A percentile compares a stretch with the other conserved stretches of the same genome.
Conservation (phyloP, 192 early-diverging fungal species). For the Lunasporangiospora selenospora region DNA sequence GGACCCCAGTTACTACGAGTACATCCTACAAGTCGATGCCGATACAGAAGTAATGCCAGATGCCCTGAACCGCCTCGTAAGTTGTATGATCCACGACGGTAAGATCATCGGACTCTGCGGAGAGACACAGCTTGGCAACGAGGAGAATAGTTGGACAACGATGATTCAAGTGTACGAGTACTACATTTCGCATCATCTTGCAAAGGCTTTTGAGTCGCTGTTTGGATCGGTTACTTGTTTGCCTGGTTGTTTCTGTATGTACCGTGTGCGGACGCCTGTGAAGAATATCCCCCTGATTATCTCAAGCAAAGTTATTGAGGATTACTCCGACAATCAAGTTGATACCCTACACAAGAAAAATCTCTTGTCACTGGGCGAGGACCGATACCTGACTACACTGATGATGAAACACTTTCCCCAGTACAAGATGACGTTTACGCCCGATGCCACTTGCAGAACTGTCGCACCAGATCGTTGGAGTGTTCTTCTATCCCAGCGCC, state of each 20-base stretch:
- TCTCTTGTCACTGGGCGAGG: slow-evolving; percentile 93
- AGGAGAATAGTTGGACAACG: slow-evolving; percentile 90
- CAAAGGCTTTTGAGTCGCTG: slow-evolving; percentile 87
- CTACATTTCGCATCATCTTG: slow-evolving; percentile 90
- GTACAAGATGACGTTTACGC: slow-evolving; percentile 92
- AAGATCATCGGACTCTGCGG: slow-evolving; percentile 91
- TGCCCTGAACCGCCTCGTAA: slow-evolving; percentile 88
- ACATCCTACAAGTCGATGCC: slow-evolving; percentile 81
- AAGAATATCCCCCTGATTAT: slow-evolving; percentile 83
- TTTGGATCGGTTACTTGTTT: slow-evolving; percentile 85
- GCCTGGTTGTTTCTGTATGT: slow-evolving; percentile 90
- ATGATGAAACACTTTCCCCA: slow-evolving; percentile 98
- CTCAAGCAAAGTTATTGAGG: slow-evolving; percentile 77
- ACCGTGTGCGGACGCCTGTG: slow-evolving; percentile 71
- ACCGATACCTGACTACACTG: slow-evolving; percentile 95
- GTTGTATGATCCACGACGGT: slow-evolving; percentile 80
- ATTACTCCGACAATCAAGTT: slow-evolving; percentile 90
- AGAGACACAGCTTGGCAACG: slow-evolving; percentile 91
- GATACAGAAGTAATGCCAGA: slow-evolving; percentile 86
- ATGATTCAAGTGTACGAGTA: slow-evolving; percentile 99
- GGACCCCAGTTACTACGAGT: slow-evolving; percentile 79
- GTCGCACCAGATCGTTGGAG: slow-evolving; percentile 91
- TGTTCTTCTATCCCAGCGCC: slow-evolving; percentile 91
- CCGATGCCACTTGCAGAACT: slow-evolving; percentile 90
- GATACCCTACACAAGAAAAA: slow-evolving; percentile 99